These are phyloP conservation scores for Blastobotrys serpentis DNA, from an alignment of 1,139 yeast genomes.

Conservation along the genomic window DNA sequence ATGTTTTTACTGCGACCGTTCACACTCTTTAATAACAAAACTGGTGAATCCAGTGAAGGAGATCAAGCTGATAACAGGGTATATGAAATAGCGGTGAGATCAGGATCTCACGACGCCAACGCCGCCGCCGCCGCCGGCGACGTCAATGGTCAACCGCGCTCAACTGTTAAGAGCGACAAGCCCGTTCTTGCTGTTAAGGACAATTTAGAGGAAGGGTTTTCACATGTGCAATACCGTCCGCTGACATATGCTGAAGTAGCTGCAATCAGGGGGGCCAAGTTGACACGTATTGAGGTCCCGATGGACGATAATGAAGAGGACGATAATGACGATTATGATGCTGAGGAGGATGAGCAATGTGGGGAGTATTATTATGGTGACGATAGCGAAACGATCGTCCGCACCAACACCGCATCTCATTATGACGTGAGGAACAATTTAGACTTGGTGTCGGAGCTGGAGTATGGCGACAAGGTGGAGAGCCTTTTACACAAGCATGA, in stretches of 20 bases:
- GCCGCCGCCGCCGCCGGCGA: neutral
- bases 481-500: constrained; percentile 3
- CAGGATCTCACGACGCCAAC: neutral
- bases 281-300: constrained; percentile 7
- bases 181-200: constrained; percentile 19
- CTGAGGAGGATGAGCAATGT: constrained; percentile 6
- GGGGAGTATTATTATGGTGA: neutral
- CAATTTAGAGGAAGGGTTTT: constrained; percentile 41
- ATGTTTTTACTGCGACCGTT: constrained; percentile 21
- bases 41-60: neutral
- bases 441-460: constrained; percentile 16
- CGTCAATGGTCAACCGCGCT: neutral
- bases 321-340: constrained; percentile 14
- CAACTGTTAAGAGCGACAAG: neutral
- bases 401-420: neutral
- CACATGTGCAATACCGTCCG: constrained; percentile 46
- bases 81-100: constrained; percentile 1
- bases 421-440: constrained; percentile 4
- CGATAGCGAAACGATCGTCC: no score
- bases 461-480: constrained; percentile 12
- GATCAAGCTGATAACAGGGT: neutral
- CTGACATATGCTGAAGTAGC: constrained; percentile 55
- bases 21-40: constrained; percentile 3
- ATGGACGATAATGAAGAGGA: constrained; percentile 5
- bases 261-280: constrained; percentile 28